Conservation (phyloP, 2,329 filamentous ascomycete genomes). For the Cladosporium phlei region DNA sequence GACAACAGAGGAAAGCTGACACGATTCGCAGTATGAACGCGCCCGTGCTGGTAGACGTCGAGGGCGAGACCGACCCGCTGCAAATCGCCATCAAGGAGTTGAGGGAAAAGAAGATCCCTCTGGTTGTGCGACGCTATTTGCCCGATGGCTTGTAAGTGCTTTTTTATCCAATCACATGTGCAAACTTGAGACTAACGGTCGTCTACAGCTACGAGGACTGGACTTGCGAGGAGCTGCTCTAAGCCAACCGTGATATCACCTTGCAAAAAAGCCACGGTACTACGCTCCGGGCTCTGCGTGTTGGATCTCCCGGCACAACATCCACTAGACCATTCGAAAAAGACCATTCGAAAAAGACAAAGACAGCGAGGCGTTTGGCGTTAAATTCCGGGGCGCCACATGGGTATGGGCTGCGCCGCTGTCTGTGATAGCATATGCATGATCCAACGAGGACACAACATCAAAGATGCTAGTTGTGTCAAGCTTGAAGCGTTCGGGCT, state of each 20-base stretch:
- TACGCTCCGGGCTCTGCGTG: background rate
- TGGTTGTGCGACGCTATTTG: conserved; percentile 91
- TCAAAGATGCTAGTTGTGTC: background rate
- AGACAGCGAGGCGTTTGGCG: conserved; percentile 19
- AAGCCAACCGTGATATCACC: conserved; percentile 20
- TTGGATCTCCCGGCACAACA: too few relatives aligned
- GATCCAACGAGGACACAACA: conserved; percentile 5
- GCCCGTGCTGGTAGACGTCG: conserved; percentile 89
- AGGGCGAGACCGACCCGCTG: conserved; percentile 94
- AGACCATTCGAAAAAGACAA: conserved; percentile 3
- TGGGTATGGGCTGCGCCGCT: conserved; percentile 1
- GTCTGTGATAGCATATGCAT: conserved; percentile 12
- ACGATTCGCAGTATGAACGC: conserved; percentile 86
- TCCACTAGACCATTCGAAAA: background rate
- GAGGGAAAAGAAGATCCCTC: conserved; percentile 95
- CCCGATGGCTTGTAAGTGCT: conserved; percentile 85
- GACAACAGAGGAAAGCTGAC: too few relatives aligned
- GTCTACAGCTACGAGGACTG: conserved; percentile 84
- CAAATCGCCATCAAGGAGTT: conserved; percentile 98
- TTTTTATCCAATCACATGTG: background rate
- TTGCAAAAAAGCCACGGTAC: background rate
- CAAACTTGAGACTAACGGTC: background rate
- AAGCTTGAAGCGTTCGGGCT: too few relatives aligned
- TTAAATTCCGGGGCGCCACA: conserved; percentile 8
- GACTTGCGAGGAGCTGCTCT: conserved; percentile 92